A percentile compares a stretch with the other conserved stretches of the same genome.
Evolutionary conservation across 495 filamentous ascomycete species (phyloP).

Genomic region (Acidomyces sp.): DNA sequence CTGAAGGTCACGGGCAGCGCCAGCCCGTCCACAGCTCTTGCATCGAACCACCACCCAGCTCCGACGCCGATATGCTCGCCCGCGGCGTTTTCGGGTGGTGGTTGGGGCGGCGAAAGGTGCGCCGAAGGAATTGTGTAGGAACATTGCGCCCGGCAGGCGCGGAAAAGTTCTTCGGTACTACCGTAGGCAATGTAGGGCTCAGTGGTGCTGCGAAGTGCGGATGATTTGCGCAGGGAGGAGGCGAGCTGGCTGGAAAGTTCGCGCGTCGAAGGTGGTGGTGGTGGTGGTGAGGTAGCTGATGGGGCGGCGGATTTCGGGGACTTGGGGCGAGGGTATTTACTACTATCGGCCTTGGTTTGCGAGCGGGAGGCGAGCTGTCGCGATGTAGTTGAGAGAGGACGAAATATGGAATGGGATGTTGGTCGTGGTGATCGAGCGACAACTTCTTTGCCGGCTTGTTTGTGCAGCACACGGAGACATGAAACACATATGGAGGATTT

Average conservation of each 20-base stretch:
- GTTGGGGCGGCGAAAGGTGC: constrained; percentile 17
- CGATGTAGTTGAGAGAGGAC: neutral
- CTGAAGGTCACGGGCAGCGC: constrained; percentile 71
- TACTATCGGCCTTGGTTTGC: neutral
- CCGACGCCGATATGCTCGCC: constrained; percentile 69
- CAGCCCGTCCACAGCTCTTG: constrained; percentile 26
- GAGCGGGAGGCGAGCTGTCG: neutral
- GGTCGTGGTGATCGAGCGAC: constrained; percentile 1
- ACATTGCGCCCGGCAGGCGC: constrained; percentile 61
- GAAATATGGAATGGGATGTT: neutral
- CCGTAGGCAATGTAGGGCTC: constrained; percentile 55
- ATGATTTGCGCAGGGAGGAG: constrained; percentile 6
- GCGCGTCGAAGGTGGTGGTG: neutral
- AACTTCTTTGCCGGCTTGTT: neutral
- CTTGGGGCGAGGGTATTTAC: neutral
- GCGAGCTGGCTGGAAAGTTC: constrained; percentile 4
- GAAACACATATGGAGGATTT: constrained; percentile 2
- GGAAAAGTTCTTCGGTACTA: constrained; percentile 64
- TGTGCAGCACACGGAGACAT: constrained; percentile 8
- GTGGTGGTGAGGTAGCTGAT: constrained; percentile 2
- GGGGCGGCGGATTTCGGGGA: neutral
- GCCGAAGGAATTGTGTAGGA: constrained; percentile 45
- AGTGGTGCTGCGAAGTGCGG: constrained; percentile 10
- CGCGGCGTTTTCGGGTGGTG: constrained; percentile 49
- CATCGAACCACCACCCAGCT: constrained; percentile 65